Evolutionary conservation across 306 rosid genomes (phyloP).

Genomic region (Ammopiptanthus mongolicus): DNA sequence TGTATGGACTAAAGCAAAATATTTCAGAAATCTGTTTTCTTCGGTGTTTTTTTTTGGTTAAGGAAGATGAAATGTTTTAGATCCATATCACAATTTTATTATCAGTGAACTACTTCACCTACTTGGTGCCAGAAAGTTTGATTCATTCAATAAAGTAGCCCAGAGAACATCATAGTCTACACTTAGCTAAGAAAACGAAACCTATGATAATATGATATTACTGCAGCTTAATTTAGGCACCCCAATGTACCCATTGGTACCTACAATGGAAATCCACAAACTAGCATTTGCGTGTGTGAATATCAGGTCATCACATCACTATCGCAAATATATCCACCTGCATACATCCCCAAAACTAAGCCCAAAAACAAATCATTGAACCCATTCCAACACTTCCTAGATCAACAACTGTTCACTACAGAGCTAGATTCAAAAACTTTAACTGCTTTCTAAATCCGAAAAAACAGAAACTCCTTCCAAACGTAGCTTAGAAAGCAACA

Average conservation of each 20-base stretch:
- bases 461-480: not conserved
- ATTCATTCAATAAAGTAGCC: not conserved
- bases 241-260: not conserved
- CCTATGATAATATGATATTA: not conserved
- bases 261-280: conserved; percentile 1
- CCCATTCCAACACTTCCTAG: not conserved
- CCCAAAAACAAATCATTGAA: not conserved
- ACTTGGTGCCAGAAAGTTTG: not conserved
- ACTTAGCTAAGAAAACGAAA: not conserved
- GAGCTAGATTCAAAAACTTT: not conserved
- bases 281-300: not conserved
- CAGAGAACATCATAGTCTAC: not conserved
- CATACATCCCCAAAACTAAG: not conserved
- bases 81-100: not conserved
- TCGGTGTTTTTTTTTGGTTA: not conserved
- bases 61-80: not conserved
- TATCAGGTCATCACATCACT: not conserved
- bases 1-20: not conserved
- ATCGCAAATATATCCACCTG: not conserved
- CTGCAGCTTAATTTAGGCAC: not conserved
- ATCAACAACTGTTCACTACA: not conserved
- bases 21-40: too few relatives aligned
- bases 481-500: not conserved
- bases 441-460: not conserved
- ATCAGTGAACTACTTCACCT: not conserved